A percentile compares a stretch with the other conserved stretches of the same genome.
Evolutionary conservation across 2,329 filamentous ascomycete genomes (phyloP).

Genomic region (Ophiostoma novo-ulmi): DNA sequence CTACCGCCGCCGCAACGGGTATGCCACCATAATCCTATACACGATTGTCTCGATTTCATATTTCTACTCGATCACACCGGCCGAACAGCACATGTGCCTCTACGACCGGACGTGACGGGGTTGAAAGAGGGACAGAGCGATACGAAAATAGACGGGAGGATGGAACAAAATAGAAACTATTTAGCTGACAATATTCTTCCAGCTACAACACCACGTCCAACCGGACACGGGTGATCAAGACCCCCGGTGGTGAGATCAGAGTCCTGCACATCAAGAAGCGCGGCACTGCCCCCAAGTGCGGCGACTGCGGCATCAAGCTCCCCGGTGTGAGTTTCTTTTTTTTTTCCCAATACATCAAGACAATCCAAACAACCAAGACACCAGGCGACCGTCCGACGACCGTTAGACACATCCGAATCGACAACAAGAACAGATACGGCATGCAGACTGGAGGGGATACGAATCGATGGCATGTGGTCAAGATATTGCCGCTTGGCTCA

Average conservation of each 20-base stretch:
- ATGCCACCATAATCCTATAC: conserved; percentile 41
- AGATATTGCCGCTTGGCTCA: not conserved
- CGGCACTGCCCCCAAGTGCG: conserved; percentile 96
- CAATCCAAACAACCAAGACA: not conserved
- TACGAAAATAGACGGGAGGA: not conserved
- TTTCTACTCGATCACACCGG: not conserved
- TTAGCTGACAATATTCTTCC: conserved; percentile 25
- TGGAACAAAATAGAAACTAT: not conserved
- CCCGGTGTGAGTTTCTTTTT: conserved; percentile 68
- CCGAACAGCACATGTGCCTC: not conserved
- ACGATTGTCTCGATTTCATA: not conserved
- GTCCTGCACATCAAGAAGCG: conserved; percentile 99
- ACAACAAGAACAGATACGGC: not conserved
- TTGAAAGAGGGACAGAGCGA: not conserved
- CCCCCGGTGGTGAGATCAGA: conserved; percentile 90
- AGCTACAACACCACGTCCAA: conserved; percentile 99
- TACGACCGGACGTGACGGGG: not conserved
- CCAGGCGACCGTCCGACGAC: not conserved
- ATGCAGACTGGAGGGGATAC: not conserved
- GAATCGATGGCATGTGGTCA: not conserved
- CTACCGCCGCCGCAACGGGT: conserved; percentile 76
- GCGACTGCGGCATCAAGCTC: conserved; percentile 98
- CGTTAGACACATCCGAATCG: not conserved
- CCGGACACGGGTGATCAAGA: conserved; percentile 93
- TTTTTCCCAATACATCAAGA: not conserved